phyloP scores from a whole-genome alignment of 2,329 filamentous ascomycete species.

The Paraphoma chrysanthemicola region DNA sequence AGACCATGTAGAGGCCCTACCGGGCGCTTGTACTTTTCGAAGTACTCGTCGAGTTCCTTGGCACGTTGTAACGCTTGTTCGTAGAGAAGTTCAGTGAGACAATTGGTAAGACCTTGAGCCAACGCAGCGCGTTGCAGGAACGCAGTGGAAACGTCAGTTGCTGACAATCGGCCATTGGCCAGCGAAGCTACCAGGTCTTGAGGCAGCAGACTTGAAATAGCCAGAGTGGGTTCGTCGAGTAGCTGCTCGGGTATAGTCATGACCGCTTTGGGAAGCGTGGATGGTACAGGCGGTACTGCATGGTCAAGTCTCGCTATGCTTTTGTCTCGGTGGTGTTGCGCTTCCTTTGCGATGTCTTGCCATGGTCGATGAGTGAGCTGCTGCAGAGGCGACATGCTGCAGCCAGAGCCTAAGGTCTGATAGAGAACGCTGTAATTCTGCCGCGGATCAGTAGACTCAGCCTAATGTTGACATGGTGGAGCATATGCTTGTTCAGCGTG shows the following conservation, averaged over 20 bases:
- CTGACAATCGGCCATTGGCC: constrained; percentile 25
- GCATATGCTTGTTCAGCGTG: too few relatives aligned
- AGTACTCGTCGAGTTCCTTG: constrained; percentile 51
- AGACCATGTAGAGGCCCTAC: constrained; percentile 59
- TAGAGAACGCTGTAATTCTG: too few relatives aligned
- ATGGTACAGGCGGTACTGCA: constrained; percentile 22
- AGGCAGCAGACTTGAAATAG: constrained; percentile 27
- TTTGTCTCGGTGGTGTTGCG: constrained; percentile 33
- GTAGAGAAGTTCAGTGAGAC: constrained; percentile 41
- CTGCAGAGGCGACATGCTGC: constrained; percentile 5
- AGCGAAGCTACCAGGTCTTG: constrained; percentile 28
- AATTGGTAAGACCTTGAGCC: constrained; percentile 33
- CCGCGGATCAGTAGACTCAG: too few relatives aligned
- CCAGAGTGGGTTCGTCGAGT: constrained; percentile 14
- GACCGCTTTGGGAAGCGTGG: constrained; percentile 28
- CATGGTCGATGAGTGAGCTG: constrained; percentile 20
- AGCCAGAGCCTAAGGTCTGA: too few relatives aligned
- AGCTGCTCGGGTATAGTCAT: constrained; percentile 21
- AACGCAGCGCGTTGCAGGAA: constrained; percentile 35
- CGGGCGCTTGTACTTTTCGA: constrained; percentile 43
- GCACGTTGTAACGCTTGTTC: constrained; percentile 48
- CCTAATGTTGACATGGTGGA: too few relatives aligned
- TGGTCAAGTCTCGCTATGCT: constrained; percentile 28
- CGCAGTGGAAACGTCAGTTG: constrained; percentile 31
- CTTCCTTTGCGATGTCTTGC: constrained; percentile 34